phyloP scores from a whole-genome alignment of 805 yeast species.

The Candida xyloterini region DNA sequence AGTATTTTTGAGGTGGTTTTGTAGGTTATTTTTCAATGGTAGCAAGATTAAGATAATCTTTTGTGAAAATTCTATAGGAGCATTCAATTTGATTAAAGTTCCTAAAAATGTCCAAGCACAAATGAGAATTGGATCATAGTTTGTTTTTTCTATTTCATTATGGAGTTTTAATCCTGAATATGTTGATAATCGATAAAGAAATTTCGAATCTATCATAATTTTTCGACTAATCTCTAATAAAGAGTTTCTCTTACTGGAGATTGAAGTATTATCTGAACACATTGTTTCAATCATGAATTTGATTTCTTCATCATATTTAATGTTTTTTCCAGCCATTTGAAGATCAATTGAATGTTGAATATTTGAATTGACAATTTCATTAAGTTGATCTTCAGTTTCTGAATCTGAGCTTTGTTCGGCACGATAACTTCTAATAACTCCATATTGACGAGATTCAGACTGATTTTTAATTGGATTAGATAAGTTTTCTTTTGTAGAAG shows the following conservation, averaged over 20 bases:
- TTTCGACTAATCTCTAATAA: slow-evolving; percentile 29
- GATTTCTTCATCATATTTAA: slow-evolving; percentile 17
- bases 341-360: slow-evolving; percentile 29
- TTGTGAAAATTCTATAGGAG: neutral
- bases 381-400: slow-evolving; percentile 15
- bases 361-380: slow-evolving; percentile 8
- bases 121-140: slow-evolving; percentile 6
- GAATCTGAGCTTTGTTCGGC: slow-evolving; percentile 13
- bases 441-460: slow-evolving; percentile 25
- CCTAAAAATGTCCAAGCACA: neutral
- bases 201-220: slow-evolving; percentile 20
- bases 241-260: slow-evolving; percentile 14
- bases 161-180: neutral
- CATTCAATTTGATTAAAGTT: neutral
- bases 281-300: slow-evolving; percentile 15
- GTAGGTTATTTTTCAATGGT: neutral
- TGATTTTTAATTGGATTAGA: neutral
- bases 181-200: slow-evolving; percentile 5
- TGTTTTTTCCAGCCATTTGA: slow-evolving; percentile 33
- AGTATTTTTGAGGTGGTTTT: neutral
- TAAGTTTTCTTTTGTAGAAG: neutral
- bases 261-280: slow-evolving; percentile 11
- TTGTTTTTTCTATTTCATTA: slow-evolving; percentile 1
- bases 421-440: slow-evolving; percentile 29
- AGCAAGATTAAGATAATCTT: neutral